phyloP scores from a whole-genome alignment of 1,284 basidiomycete species.

The Pyrrhoderma noxium region DNA sequence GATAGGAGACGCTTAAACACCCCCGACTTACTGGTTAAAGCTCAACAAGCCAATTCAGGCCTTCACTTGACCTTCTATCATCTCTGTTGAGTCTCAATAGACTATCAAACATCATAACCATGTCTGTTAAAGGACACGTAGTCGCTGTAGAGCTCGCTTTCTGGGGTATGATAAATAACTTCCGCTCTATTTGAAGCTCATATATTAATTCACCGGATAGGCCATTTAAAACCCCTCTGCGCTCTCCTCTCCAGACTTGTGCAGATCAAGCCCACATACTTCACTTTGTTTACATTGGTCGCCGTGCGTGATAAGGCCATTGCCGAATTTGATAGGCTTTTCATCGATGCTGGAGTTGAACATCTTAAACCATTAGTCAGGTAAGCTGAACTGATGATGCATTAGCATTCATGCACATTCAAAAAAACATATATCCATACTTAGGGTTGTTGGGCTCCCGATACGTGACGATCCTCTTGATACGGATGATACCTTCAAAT shows the following conservation, averaged over 20 bases:
- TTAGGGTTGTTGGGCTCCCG: not conserved
- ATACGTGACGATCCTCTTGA: not conserved
- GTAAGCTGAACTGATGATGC: not conserved
- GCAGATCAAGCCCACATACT: not conserved
- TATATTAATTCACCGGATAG: not conserved
- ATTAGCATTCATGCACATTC: too few relatives aligned
- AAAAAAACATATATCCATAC: too few relatives aligned
- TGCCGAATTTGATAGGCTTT: not conserved
- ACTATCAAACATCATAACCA: too few relatives aligned
- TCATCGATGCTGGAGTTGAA: not conserved
- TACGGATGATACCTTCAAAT: not conserved
- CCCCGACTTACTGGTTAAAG: too few relatives aligned
- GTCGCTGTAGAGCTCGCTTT: conserved; percentile 6
- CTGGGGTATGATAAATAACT: conserved; percentile 9
- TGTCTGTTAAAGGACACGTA: not conserved
- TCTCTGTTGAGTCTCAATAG: too few relatives aligned
- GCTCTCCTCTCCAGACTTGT: conserved; percentile 7
- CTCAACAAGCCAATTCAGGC: too few relatives aligned
- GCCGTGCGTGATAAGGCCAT: not conserved
- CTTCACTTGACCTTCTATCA: too few relatives aligned
- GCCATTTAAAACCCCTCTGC: conserved; percentile 7
- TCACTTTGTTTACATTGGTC: conserved; percentile 3
- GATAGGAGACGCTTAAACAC: too few relatives aligned
- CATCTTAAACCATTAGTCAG: conserved; percentile 1
- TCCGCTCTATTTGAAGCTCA: too few relatives aligned